These are phyloP conservation scores for Clitoria ternatea DNA, from an alignment of 306 rosid genomes.

Conservation along the genomic window DNA sequence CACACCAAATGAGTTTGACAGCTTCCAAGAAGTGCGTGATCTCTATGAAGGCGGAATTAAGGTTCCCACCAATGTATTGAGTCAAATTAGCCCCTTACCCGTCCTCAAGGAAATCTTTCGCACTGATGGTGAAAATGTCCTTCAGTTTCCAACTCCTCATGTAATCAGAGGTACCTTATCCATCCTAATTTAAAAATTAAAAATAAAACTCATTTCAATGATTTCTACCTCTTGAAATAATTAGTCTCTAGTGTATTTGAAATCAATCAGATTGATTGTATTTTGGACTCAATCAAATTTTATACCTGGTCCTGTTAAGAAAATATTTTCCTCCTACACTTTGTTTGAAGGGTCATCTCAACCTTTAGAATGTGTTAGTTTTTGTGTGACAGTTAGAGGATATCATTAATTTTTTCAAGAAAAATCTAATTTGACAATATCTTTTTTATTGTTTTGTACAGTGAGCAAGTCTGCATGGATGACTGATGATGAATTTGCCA, in stretches of 20 bases:
- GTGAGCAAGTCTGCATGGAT: constrained; percentile 53
- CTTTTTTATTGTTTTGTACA: constrained; percentile 16
- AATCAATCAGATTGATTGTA: too few relatives aligned
- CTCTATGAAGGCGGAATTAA: constrained; percentile 54
- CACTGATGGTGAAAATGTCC: constrained; percentile 50
- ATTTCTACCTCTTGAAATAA: too few relatives aligned
- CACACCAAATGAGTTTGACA: constrained; percentile 54
- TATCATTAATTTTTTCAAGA: too few relatives aligned
- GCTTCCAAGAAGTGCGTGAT: constrained; percentile 40
- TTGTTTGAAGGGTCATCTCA: too few relatives aligned
- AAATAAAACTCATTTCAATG: too few relatives aligned
- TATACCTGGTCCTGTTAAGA: too few relatives aligned
- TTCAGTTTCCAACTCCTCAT: constrained; percentile 54
- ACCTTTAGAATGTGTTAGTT: too few relatives aligned
- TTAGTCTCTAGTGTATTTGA: too few relatives aligned
- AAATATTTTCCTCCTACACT: too few relatives aligned
- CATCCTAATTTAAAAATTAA: too few relatives aligned
- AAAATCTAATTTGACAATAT: not conserved
- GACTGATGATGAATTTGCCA: constrained; percentile 65
- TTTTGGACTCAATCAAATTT: too few relatives aligned
- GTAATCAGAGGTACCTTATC: constrained; percentile 51
- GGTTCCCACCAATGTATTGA: constrained; percentile 32
- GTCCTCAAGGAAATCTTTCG: constrained; percentile 51
- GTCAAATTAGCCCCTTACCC: constrained; percentile 39
- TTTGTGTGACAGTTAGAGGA: too few relatives aligned